Conservation (phyloP, 1,139 yeast genomes). For the Zygoascus sp. region DNA sequence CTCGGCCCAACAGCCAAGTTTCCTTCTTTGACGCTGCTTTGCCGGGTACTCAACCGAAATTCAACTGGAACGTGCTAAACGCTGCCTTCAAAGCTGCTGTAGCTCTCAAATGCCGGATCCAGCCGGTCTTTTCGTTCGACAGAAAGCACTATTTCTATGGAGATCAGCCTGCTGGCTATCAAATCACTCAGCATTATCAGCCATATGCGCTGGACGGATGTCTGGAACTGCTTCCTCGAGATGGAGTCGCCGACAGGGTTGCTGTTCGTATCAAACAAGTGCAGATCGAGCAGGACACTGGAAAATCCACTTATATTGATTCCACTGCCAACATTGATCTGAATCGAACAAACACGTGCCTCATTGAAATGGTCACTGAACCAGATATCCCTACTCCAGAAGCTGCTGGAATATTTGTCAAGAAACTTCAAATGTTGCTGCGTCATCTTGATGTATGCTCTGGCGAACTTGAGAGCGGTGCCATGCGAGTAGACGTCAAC, state of each 20-base stretch:
- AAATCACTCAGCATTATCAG: slow-evolving; percentile 80
- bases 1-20: slow-evolving; percentile 62
- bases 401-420: slow-evolving; percentile 73
- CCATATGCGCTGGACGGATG: slow-evolving; percentile 74
- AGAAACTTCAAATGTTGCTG: slow-evolving; percentile 70
- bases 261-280: slow-evolving; percentile 56
- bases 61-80: slow-evolving; percentile 71
- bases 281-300: slow-evolving; percentile 94
- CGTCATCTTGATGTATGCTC: slow-evolving; percentile 68
- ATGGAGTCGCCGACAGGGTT: slow-evolving; percentile 42
- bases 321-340: slow-evolving; percentile 52
- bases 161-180: slow-evolving; percentile 96
- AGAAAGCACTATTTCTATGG: slow-evolving; percentile 94
- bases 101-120: slow-evolving; percentile 61
- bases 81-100: slow-evolving; percentile 70
- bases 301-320: slow-evolving; percentile 62
- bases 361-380: slow-evolving; percentile 84
- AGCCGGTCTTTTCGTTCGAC: slow-evolving; percentile 64
- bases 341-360: slow-evolving; percentile 80
- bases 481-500: slow-evolving; percentile 92
- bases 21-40: slow-evolving; percentile 80
- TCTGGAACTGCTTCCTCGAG: slow-evolving; percentile 48
- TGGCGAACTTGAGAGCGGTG: slow-evolving; percentile 91
- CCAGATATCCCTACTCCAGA: slow-evolving; percentile 73
- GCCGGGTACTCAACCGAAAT: slow-evolving; percentile 88